Base-by-base conservation (phyloP, 331 rosid species). In the Phaseolus coccineus region DNA sequence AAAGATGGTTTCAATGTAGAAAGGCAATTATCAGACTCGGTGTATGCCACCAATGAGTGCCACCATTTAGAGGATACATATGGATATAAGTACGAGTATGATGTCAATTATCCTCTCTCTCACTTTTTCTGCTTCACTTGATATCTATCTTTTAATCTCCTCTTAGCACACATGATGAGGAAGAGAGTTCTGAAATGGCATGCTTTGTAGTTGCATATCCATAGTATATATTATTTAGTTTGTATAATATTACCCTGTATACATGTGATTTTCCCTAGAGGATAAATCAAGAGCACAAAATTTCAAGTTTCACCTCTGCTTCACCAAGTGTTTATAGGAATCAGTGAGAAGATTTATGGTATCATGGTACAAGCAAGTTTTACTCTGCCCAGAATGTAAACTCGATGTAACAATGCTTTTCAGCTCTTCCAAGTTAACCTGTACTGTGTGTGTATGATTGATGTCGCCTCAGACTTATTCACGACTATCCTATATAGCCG, bases 121-220 rank as follows among this genome's bases (percentile, higher is more conserved):
- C 90, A 87, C 52, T 83, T 84, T 59, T 86, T 80, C 52, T 86
- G 83, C 72, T 78, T 79, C 30, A 80, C 83, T 69, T 91, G 80
- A 86, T 63, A 35, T 63, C 19, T 15, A 65, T 77, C 35, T 62
- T 47, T 35, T 15, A 15, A 13, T 76, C 16, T 4, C 44, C 37
- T 24, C 55, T 25, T 37, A 9, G n/a, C 56, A 66, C n/a, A 37
- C 1, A 52, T 55, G 27, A 44, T 52, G 25, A 56, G 30, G 68
- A 57, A 0, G 40, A 42, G 6, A 12, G 19, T 76, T 63, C 13
- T 71, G 50, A 56, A 46, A 25, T 55, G n/a, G 35, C 71, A 33
- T 77, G 62, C 27, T 82, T 76, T 70, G 42, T 48, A 50, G 53
- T 76, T 61, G 50, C 11, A 50, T 22, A 31, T 51, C 69, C 55